These are phyloP conservation scores for Crithidia mellificae DNA, from an alignment of 208 protist species.

Conservation along the genomic window DNA sequence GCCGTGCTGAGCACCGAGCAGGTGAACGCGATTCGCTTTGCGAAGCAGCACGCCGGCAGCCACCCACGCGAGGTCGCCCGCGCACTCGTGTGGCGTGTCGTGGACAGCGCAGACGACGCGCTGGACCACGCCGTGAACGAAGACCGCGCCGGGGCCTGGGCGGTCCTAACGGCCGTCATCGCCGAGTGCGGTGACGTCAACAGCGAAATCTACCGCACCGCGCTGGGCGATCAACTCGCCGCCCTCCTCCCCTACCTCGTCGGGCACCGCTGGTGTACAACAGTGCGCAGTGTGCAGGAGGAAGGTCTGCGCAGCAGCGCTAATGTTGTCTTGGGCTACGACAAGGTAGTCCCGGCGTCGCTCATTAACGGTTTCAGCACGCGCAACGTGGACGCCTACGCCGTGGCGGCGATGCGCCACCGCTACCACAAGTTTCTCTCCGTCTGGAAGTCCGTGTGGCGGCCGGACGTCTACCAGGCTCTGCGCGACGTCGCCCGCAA, in stretches of 20 bases:
- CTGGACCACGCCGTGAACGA: conserved; percentile 33
- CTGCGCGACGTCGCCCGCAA: conserved; percentile 45
- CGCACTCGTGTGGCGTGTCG: conserved; percentile 80
- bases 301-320: conserved; percentile 25
- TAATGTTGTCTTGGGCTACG: conserved; percentile 17
- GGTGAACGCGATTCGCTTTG: conserved; percentile 64
- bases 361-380: conserved; percentile 46
- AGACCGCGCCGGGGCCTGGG: conserved; percentile 80
- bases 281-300: conserved; percentile 26
- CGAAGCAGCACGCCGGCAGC: conserved; percentile 57
- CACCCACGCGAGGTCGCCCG: conserved; percentile 70
- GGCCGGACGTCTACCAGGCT: conserved; percentile 66
- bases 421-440: conserved; percentile 52
- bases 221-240: conserved; percentile 68
- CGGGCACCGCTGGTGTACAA: conserved; percentile 67
- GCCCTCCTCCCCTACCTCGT: conserved; percentile 76
- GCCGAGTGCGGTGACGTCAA: conserved; percentile 58
- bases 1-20: conserved; percentile 51
- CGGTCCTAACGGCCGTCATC: conserved; percentile 64
- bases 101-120: conserved; percentile 67
- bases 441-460: conserved; percentile 70
- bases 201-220: conserved; percentile 51
- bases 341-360: conserved; percentile 63
- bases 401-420: conserved; percentile 25
- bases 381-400: conserved; percentile 25